These are phyloP conservation scores for Myxozyma lipomycoides DNA, from an alignment of 805 yeast genomes.

Conservation along the genomic window DNA sequence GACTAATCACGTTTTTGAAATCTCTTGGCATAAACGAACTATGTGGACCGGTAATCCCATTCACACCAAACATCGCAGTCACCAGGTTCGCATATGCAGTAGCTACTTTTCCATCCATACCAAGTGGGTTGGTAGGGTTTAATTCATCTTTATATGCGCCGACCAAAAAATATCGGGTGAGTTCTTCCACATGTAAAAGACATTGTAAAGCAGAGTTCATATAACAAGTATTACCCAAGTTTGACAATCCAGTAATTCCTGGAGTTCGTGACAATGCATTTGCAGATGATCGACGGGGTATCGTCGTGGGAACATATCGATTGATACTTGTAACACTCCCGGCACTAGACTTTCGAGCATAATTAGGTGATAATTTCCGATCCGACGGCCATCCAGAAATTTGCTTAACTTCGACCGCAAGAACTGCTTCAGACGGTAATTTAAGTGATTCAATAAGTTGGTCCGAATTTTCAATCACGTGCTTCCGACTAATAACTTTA, in stretches of 20 bases:
- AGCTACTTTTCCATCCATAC: constrained; percentile 80
- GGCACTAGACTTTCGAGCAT: not conserved
- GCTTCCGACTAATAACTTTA: constrained; percentile 9
- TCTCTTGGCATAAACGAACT: constrained; percentile 57
- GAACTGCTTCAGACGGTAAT: constrained; percentile 6
- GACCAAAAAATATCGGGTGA: constrained; percentile 68
- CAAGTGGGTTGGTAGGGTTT: constrained; percentile 76
- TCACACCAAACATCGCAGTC: constrained; percentile 49
- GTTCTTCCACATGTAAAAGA: constrained; percentile 76
- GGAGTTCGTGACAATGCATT: constrained; percentile 2
- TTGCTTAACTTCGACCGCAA: constrained; percentile 17
- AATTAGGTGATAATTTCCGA: not conserved
- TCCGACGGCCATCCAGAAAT: constrained; percentile 18
- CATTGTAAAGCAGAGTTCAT: constrained; percentile 96
- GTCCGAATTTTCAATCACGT: constrained; percentile 3
- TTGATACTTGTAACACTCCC: too few species aligned
- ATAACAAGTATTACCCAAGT: constrained; percentile 87
- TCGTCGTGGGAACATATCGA: not conserved
- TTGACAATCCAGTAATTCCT: constrained; percentile 62
- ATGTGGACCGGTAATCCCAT: not conserved
- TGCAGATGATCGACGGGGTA: not conserved
- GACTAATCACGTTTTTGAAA: constrained; percentile 75
- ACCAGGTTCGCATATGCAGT: constrained; percentile 64
- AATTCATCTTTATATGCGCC: constrained; percentile 60
- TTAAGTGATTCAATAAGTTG: constrained; percentile 10